Conservation (phyloP, 768 basidiomycete genomes). For the Rhizopogon vinicolor region DNA sequence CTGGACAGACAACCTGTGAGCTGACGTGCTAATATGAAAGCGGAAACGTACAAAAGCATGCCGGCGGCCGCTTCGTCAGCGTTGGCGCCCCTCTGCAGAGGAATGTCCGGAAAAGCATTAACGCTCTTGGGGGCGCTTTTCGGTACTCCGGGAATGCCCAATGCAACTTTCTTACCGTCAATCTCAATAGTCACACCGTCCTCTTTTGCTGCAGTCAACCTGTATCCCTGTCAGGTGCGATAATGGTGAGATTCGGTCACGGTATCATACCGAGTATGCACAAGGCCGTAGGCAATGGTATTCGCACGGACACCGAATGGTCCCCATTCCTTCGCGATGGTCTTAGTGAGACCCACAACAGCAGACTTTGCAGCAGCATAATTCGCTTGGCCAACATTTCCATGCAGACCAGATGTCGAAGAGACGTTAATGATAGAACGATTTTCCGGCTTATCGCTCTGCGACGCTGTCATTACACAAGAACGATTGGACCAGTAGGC, state of each 20-base stretch:
- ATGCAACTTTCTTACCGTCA: constrained; percentile 76
- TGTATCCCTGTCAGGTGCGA: constrained; percentile 17
- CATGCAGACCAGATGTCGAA: constrained; percentile 78
- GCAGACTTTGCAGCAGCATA: constrained; percentile 79
- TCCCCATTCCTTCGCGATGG: constrained; percentile 87
- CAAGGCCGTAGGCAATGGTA: constrained; percentile 72
- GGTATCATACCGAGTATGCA: constrained; percentile 61
- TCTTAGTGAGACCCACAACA: constrained; percentile 78
- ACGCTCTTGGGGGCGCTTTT: constrained; percentile 34
- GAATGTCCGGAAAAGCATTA: constrained; percentile 43
- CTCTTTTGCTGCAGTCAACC: too few relatives aligned
- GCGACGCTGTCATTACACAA: constrained; percentile 1
- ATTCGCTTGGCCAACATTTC: constrained; percentile 83
- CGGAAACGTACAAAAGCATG: constrained; percentile 65
- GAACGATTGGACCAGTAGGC: background rate
- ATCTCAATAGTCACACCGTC: constrained; percentile 69
- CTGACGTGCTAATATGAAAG: background rate
- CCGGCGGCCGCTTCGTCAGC: constrained; percentile 75
- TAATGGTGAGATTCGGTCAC: background rate
- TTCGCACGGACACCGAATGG: constrained; percentile 78
- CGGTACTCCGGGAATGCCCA: constrained; percentile 67
- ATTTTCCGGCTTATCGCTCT: constrained; percentile 57
- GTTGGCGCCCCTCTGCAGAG: constrained; percentile 63
- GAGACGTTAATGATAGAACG: constrained; percentile 81
- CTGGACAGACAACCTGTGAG: constrained; percentile 28